phyloP scores from a whole-genome alignment of 257 asterid genomes.

The Asclepias syriaca region DNA sequence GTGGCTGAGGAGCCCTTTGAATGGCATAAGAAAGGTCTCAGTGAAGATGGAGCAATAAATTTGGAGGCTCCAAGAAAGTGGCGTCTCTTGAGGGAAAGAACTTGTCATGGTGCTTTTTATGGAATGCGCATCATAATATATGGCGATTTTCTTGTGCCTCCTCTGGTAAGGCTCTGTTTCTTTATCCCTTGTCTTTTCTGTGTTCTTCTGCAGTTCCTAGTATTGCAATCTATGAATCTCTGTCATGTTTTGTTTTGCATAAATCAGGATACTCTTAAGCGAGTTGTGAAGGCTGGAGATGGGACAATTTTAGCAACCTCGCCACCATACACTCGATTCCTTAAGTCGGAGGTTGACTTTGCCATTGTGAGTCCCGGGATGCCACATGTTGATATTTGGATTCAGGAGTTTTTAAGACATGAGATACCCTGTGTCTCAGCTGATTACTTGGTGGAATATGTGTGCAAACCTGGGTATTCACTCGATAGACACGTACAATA shows the following conservation, averaged over 20 bases:
- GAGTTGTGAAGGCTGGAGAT: constrained; percentile 82
- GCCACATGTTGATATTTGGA: constrained; percentile 77
- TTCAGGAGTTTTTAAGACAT: constrained; percentile 67
- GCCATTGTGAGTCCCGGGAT: constrained; percentile 75
- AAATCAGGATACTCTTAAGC: constrained; percentile 80
- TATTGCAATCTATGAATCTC: neutral
- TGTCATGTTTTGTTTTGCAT: constrained; percentile 1
- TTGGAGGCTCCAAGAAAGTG: constrained; percentile 93
- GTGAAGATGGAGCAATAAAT: constrained; percentile 89
- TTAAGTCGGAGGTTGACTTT: constrained; percentile 60
- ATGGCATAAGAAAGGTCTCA: constrained; percentile 73
- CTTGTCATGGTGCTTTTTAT: constrained; percentile 87
- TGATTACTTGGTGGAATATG: constrained; percentile 84
- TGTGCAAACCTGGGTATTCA: constrained; percentile 85
- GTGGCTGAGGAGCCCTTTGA: constrained; percentile 75
- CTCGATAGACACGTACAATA: constrained; percentile 78
- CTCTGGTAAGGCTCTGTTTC: constrained; percentile 43
- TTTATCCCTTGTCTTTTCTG: neutral
- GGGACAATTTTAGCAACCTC: constrained; percentile 87
- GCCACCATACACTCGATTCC: constrained; percentile 80
- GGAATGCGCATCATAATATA: constrained; percentile 72
- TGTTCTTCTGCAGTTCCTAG: neutral
- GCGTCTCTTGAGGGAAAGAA: constrained; percentile 78
- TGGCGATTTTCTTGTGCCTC: constrained; percentile 93
- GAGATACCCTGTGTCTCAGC: constrained; percentile 77